Base-by-base conservation (phyloP, 2,329 filamentous ascomycete genomes). In the Hymenoscyphus albidus region DNA sequence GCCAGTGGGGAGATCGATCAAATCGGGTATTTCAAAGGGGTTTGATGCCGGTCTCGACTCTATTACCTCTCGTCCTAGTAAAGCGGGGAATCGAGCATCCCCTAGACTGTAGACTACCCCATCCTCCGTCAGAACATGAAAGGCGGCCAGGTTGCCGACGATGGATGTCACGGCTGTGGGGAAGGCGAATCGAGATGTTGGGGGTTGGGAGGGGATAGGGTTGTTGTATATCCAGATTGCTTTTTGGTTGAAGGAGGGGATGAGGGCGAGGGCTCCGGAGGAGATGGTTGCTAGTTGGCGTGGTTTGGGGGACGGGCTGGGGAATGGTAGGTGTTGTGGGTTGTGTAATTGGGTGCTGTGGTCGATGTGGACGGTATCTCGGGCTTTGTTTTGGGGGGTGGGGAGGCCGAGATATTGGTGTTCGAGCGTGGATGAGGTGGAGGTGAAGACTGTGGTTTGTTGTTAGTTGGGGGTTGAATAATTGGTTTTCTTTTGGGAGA, bases 51-150 rank as follows among this genome's bases (percentile, higher is more conserved):
- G 79, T 58, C 80, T 63, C 22, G 68, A 59, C 44, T 66, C 60
- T 18, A 62, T 40, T 4, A 79, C 72, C 2, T 81, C 76, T 18
- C 87, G 80, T 5, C 83, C 86, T 0, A 90, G 80, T 63, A 83
- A 85, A 42, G 80, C 77, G 35, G 77, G 75, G 69, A 85, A 88
- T 16, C 88, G 82, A 58, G 80, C 76, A 69, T 90, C 87, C 7
- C 88, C 88, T 78, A 78, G 80, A 16, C 75, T 78, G 65, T 74
- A 77, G 5, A 80, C 76, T 27, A 74, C 70, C 4, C 78, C 78
- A 5, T 65, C 67, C 16, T 73, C 69, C 59, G 75, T 75, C 18
- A 80, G 70, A 42, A 76, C 70, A 10, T 75, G 72, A 69, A 81
- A 80, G 5, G 69, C 73, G 2, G 75, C 78, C n/a, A 72, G 72